Percentiles rank a stretch among this genome's conserved stretches.
These are phyloP conservation scores for Fonticula alba DNA, from an alignment of 78 protist species.

Conservation along the genomic window DNA sequence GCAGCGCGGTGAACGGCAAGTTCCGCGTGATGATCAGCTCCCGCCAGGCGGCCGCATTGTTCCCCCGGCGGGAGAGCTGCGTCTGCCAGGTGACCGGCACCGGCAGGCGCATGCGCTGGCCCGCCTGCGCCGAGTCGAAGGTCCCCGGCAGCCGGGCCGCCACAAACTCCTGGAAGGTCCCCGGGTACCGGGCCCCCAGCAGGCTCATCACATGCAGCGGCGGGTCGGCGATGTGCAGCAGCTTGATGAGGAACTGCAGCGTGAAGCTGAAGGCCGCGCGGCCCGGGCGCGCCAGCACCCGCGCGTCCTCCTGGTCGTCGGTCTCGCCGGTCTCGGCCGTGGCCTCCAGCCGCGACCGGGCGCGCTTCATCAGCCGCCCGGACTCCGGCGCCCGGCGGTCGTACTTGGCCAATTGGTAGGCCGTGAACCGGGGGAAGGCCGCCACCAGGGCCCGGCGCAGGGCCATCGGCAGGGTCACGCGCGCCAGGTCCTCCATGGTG, in stretches of 20 bases:
- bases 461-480: too few species aligned
- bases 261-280: too few species aligned
- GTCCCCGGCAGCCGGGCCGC: slow-evolving; percentile 30
- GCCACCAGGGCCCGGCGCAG: slow-evolving; percentile 50
- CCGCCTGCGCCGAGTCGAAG: slow-evolving; percentile 38
- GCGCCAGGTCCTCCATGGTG: too few species aligned
- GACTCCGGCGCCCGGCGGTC: slow-evolving; percentile 23
- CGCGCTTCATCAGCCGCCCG: neutral
- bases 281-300: too few species aligned
- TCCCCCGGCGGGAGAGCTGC: slow-evolving; percentile 52
- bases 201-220: slow-evolving; percentile 37
- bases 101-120: slow-evolving; percentile 48
- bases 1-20: slow-evolving; percentile 76
- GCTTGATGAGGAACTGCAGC: too few species aligned
- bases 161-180: slow-evolving; percentile 26
- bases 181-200: slow-evolving; percentile 58
- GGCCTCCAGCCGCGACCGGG: neutral
- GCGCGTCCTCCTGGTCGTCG: too few species aligned
- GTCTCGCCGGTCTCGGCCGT: too few species aligned
- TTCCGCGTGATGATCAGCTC: slow-evolving; percentile 30
- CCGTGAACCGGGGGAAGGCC: slow-evolving; percentile 48
- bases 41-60: slow-evolving; percentile 50
- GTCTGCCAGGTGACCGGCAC: slow-evolving; percentile 73
- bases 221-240: slow-evolving; percentile 56
- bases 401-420: slow-evolving; percentile 65